Evolutionary conservation across 371 early-diverging fungal genomes (phyloP), one percentile per base, ranked within the genome.

Genomic region (Fennellomyces sp.): DNA sequence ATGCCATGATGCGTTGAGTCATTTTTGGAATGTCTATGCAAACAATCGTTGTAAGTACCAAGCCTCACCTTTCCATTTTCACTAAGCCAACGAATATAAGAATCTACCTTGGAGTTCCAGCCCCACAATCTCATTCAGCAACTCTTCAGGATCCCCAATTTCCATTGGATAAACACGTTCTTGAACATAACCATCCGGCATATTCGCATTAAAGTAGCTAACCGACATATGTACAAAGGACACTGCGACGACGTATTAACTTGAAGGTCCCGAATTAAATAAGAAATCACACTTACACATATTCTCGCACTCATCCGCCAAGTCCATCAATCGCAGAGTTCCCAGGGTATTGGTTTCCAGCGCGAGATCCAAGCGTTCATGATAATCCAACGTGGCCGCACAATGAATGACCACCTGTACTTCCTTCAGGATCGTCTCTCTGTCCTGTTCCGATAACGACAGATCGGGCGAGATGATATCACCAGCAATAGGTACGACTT

Each of bases 271-370:
- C 19, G 5, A 35, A 8, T 48, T 13, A 0, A 25, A 13, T 2
- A 50, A 26, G 13, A 39, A 13, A 25, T 13, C 33, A 27, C 35
- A 51, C 60, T 63, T 70, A 72, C 80, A 66, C 78, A 81, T 77
- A 26, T 72, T 52, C 56, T 73, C 75, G 64, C 80, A 80, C 31
- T 82, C 82, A 47, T 82, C 80, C 3, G 84, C 84, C 23, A 87
- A 64, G 56, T 85, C 88, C 69, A 87, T 80, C 56, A 84, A 70
- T 35, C 83, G 75, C 36, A 84, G 60, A 4, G 88, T 84, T 0
- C 88, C 88, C 21, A 80, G 63, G 0, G 85, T 84, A 58, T 87
- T 87, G 65, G 84, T 80, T 80, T 86, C 86, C 10, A 86, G 64
- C 5, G 84, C 77, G 28, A 81, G 69, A 65, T 84, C 83, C 39